Evolutionary conservation across 345 rosid species (phyloP), one percentile per base, ranked within the genome.

Genomic region (Lagerstroemia speciosa): DNA sequence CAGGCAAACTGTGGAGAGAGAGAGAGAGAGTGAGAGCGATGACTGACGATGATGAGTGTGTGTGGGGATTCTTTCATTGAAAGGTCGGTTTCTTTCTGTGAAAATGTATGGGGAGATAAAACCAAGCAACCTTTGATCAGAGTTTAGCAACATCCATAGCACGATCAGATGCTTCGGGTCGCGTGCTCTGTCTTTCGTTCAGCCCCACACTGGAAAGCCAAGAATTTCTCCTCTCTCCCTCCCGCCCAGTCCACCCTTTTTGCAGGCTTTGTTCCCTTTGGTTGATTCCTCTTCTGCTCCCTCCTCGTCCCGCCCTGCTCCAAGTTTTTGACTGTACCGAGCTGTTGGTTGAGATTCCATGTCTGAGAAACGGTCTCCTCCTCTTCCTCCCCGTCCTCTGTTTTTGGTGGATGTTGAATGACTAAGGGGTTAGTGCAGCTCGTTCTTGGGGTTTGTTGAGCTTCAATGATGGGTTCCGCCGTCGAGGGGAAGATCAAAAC

Each of bases 401-500:
- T 26, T 58, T 15, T 58, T 12, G 19, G 30, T 50, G 34, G 65
- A 45, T 64, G 70, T 60, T 75, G 50, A 68, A 78, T 77, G 64
- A 75, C 61, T 72, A 36, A 24, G 32, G 61, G 43, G 20, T 26
- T 71, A 72, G 46, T n/a, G n/a, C n/a, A n/a, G n/a, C n/a, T n/a
- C n/a, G n/a, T n/a, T n/a, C n/a, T n/a, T n/a, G n/a, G n/a, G n/a
- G n/a, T 24, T 37, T 22, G 10, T 37, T 64, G 61, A 45, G 45
- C 58, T 58, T 24, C 46, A 66, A 64, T 68, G 66, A 84, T 84
- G 87, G 81, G 81, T 69, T 79, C 83, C 78, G 82, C 83, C 74
- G 71, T 36, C 24, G 96, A 88, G 72, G 98, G 85, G 75, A 88
- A 84, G 78, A 71, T 83, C 64, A 93, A 82, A 76, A 34, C 48